Evolutionary conservation across 441 rosid species (phyloP), one percentile per base, ranked within the genome.

Genomic region (Aleurites moluccanus): DNA sequence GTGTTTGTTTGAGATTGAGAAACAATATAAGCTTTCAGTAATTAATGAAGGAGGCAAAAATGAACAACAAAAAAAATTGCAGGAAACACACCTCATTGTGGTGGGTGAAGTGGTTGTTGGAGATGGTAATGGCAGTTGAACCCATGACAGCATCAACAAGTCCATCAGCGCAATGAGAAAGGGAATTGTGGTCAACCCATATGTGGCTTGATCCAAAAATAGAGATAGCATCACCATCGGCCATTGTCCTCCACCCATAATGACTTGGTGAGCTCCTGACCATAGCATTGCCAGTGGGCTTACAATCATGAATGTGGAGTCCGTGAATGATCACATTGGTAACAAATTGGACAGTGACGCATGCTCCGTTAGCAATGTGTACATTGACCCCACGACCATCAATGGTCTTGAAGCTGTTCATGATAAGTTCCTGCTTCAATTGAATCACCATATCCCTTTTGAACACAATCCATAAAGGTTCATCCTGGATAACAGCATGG

Each of bases 111-210:
- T 92, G 91, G 78, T 94, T 94, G 89, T 94, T 94, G 53, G 99
- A 88, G 75, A 94, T 81, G 14, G 99, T 92, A 73, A 94, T 90
- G 20, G 97, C 96, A 10, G 98, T 94, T 7, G 99, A 94, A 38
- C 97, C 98, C 97, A 92, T 91, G 72, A 94, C 85, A 38, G 99
- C 99, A 61, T 94, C 99, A 65, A 94, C 94, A 1, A 94, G 93
- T 27, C 99, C 99, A 81, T 94, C 99, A 52, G 98, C 98, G 7
- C 99, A 94, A 70, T 87, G 85, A 50, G 98, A 91, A 61, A 94
- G 87, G 0, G 99, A 92, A 76, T 92, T 92, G 79, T 94, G 99
- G 82, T 94, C 99, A 68, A 94, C 80, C 99, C 99, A 94, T 2
- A 94, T 76, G 77, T 92, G 97, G 75, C 99, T 94, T 20, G 99